Evolutionary conservation across 2,329 filamentous ascomycete species (phyloP), one percentile per base, ranked within the genome.

Genomic region (Neopestalotiopsis sp.): DNA sequence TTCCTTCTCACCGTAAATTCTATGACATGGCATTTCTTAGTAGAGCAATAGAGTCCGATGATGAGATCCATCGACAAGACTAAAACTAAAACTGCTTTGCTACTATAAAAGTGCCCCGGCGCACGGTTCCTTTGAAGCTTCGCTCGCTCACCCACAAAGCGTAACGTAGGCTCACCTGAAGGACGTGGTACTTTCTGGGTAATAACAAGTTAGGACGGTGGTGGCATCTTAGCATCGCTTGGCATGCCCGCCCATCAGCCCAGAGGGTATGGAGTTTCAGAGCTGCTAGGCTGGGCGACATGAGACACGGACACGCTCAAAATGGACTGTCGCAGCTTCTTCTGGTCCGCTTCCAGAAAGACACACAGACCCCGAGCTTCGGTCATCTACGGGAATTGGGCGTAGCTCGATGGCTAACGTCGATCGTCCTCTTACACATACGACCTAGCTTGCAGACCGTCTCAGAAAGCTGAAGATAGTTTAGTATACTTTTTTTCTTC

Each of bases 301-400:
- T 67, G 65, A 67, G 52, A 67, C 65, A 67, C 38, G 64, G 34
- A 34, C 52, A 32, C 34, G 32, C 59, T 40, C 59, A 62, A 40
- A 62, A 62, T 62, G 59, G 59, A 38, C 28, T 58, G 66, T 63
- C 66, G 34, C 66, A 67, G 32, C n/a, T 67, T 67, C 32, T 67
- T 64, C 61, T 64, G 61, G 61, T 32, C 61, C 61, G 38, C 61
- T 64, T 67, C 66, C 58, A 67, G 66, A 67, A 67, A 34, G 34
- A 60, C 42, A 60, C 45, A 52, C 64, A 20, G 64, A 62, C 57
- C 32, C 32, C 17, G 30, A 40, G 28, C 34, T 20, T 34, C 59
- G 32, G 34, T 62, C 30, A 62, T 40, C 59, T 20, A 34, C 59
- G 32, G 45, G 45, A n/a, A n/a, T 52, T 20, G 45, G 45, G 45